Conservation (phyloP, 148 eudicot genomes). For the Chenopodium quinoa region DNA sequence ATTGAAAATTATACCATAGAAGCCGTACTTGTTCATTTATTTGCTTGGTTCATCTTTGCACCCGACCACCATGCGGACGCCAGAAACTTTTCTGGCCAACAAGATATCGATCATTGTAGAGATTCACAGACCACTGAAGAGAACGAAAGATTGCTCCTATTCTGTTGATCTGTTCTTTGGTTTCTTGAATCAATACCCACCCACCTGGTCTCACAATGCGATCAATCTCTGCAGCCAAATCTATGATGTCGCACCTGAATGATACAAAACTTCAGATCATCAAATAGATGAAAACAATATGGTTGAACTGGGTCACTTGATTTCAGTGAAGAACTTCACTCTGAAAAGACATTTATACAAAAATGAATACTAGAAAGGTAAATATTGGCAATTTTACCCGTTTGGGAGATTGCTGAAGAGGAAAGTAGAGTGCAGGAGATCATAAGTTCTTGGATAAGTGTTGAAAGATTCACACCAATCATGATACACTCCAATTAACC, state of each 20-base stretch:
- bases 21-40: not conserved
- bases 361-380: not conserved
- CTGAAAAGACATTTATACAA: not conserved
- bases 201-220: conserved; percentile 82
- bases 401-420: conserved; percentile 68
- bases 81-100: conserved; percentile 74
- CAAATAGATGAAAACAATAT: not conserved
- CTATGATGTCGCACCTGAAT: conserved; percentile 67
- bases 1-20: not conserved
- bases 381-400: conserved; percentile 41
- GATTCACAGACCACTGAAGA: conserved; percentile 66
- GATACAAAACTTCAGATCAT: conserved; percentile 5
- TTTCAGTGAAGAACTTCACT: not conserved
- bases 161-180: conserved; percentile 41
- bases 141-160: conserved; percentile 58
- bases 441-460: conserved; percentile 88
- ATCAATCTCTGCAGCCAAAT: conserved; percentile 77
- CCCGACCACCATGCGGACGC: conserved; percentile 58
- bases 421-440: conserved; percentile 81
- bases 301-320: not conserved
- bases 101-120: conserved; percentile 59
- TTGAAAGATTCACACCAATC: conserved; percentile 98
- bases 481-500: conserved; percentile 86
- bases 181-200: conserved; percentile 62
- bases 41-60: conserved; percentile 27